phyloP scores from a whole-genome alignment of 805 yeast genomes.

The Cyberlindnera misumaiensis region DNA sequence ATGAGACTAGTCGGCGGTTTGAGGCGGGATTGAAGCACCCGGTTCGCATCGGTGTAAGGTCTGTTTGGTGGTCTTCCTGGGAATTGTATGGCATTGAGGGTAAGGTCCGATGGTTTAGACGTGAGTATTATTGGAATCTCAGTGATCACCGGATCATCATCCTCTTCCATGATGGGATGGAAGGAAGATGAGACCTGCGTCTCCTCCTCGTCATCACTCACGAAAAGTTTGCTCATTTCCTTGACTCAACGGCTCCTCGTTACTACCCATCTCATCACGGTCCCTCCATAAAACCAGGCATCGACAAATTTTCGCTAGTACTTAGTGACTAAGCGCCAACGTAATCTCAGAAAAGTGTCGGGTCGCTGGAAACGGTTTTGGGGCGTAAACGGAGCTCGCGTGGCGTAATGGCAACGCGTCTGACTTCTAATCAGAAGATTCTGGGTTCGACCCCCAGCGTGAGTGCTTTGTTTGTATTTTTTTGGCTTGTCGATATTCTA shows the following conservation, averaged over 20 bases:
- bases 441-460: conserved; percentile 52
- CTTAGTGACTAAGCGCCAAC: too few species aligned
- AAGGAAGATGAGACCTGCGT: conserved; percentile 2
- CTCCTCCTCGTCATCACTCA: conserved; percentile 18
- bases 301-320: too few species aligned
- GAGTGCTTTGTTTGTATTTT: conserved; percentile 29
- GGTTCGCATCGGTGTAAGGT: conserved; percentile 29
- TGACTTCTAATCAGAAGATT: conserved; percentile 49
- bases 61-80: conserved; percentile 48
- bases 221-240: conserved; percentile 15
- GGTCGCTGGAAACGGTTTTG: too few species aligned
- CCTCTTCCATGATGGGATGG: conserved; percentile 9
- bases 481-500: too few species aligned
- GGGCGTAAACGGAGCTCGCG: conserved; percentile 30
- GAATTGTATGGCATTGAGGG: conserved; percentile 46
- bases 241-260: too few species aligned
- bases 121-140: conserved; percentile 53
- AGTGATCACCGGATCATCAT: conserved; percentile 45
- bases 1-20: conserved; percentile 59
- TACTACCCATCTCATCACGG: too few species aligned
- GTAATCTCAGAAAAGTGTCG: too few species aligned
- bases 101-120: conserved; percentile 21
- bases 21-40: conserved; percentile 37
- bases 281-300: too few species aligned
- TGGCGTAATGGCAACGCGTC: conserved; percentile 54